phyloP scores from a whole-genome alignment of 2,329 filamentous ascomycete genomes.

The Penicillium frequentans region DNA sequence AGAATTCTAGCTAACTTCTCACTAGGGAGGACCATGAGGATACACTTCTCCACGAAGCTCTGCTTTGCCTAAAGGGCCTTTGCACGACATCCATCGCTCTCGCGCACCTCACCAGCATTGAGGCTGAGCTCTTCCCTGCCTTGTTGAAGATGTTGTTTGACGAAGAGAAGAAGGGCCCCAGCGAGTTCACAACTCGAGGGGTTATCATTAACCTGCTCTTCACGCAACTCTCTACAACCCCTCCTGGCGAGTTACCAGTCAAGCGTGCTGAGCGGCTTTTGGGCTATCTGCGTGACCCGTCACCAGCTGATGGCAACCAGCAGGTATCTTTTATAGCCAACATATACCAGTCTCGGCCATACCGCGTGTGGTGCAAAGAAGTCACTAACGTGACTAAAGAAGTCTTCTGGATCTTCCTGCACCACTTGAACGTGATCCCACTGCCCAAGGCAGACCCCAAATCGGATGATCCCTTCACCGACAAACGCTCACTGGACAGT shows the following conservation, averaged over 20 bases:
- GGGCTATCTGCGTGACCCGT: constrained; percentile 75
- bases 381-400: constrained; percentile 91
- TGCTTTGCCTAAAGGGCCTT: constrained; percentile 90
- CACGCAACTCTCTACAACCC: constrained; percentile 74
- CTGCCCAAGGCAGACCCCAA: constrained; percentile 34
- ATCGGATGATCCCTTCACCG: constrained; percentile 32
- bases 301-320: constrained; percentile 70
- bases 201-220: constrained; percentile 89
- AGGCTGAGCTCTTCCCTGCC: constrained; percentile 78
- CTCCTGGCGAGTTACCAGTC: constrained; percentile 60
- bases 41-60: constrained; percentile 82
- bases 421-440: constrained; percentile 85
- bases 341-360: constrained; percentile 84
- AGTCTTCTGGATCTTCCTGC: constrained; percentile 98
- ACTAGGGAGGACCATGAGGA: constrained; percentile 92
- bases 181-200: constrained; percentile 89
- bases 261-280: constrained; percentile 71
- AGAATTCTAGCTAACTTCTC: constrained; percentile 23
- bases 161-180: constrained; percentile 96
- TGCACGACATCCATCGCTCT: constrained; percentile 88
- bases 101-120: constrained; percentile 76
- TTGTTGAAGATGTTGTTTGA: constrained; percentile 89
- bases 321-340: constrained; percentile 84
- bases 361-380: constrained; percentile 92
- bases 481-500: constrained; percentile 16